Evolutionary conservation across 768 basidiomycete species (phyloP).

Genomic region (Pleurotus platypus): DNA sequence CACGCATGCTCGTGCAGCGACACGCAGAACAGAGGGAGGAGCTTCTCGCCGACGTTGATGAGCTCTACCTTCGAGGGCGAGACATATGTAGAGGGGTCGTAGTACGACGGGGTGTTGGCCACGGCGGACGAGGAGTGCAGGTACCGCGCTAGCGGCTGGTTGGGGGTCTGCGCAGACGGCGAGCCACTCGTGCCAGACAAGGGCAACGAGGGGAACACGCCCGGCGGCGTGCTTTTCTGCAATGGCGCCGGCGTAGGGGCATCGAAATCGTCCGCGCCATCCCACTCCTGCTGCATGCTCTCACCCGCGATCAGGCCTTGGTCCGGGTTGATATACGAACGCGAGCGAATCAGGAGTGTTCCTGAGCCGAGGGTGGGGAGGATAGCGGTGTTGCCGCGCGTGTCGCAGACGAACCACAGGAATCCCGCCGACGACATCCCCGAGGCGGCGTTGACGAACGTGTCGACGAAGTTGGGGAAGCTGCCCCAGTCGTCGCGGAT

Average conservation of each 20-base stretch:
- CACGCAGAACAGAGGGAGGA: conserved; percentile 77
- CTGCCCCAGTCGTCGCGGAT: conserved; percentile 58
- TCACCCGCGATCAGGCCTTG: conserved; percentile 14
- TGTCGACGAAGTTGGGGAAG: conserved; percentile 66
- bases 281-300: conserved; percentile 5
- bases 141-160: conserved; percentile 24
- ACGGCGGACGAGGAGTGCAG: conserved; percentile 12
- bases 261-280: not conserved
- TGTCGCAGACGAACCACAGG: conserved; percentile 85
- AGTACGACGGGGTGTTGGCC: conserved; percentile 7
- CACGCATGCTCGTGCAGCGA: conserved; percentile 85
- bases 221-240: conserved; percentile 23
- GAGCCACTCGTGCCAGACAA: conserved; percentile 35
- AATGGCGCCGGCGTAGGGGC: conserved; percentile 19
- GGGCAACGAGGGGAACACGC: conserved; percentile 34
- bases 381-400: conserved; percentile 56
- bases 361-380: conserved; percentile 87
- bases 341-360: conserved; percentile 76
- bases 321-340: conserved; percentile 29
- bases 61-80: conserved; percentile 16
- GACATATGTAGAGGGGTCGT: not conserved
- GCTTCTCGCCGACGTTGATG: conserved; percentile 42
- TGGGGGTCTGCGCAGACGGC: conserved; percentile 24
- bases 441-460: conserved; percentile 69
- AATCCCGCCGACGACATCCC: conserved; percentile 81